phyloP scores from a whole-genome alignment of 257 asterid species.

The Scutellaria minor region DNA sequence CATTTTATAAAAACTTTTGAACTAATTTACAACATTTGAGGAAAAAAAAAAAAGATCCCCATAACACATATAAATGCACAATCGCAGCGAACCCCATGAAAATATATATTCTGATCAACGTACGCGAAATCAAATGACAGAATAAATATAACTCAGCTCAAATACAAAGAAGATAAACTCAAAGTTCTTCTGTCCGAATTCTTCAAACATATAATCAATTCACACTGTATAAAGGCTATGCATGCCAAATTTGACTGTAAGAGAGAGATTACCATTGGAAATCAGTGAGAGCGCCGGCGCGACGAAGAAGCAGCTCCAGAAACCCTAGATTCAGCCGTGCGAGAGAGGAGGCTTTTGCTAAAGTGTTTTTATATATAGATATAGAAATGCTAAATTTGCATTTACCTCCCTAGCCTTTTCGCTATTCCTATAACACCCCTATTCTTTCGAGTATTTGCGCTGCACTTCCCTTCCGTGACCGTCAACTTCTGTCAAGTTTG shows the following conservation, averaged over 20 bases:
- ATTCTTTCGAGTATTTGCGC: not conserved
- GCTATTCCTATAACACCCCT: not conserved
- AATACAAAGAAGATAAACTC: not conserved
- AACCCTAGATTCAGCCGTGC: slow-evolving; percentile 45
- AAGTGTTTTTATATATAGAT: slow-evolving; percentile 5
- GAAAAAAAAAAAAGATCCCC: not conserved
- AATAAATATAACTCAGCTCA: not conserved
- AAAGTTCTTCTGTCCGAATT: not conserved
- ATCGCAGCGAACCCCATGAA: not conserved
- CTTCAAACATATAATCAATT: slow-evolving; percentile 4
- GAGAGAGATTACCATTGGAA: slow-evolving; percentile 38
- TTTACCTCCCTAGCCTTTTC: slow-evolving; percentile 20
- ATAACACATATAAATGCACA: not conserved
- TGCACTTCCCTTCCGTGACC: too few species aligned
- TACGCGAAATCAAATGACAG: not conserved
- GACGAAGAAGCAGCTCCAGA: slow-evolving; percentile 9
- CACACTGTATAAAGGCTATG: not conserved
- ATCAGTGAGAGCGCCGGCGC: slow-evolving; percentile 25
- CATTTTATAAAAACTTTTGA: not conserved
- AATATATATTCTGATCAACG: not conserved
- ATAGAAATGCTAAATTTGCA: slow-evolving; percentile 6
- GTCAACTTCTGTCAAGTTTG: too few species aligned
- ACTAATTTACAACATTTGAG: not conserved
- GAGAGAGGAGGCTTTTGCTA: not conserved
- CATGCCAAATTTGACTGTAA: not conserved